A percentile compares a stretch with the other conserved stretches of the same genome.
phyloP scores from a whole-genome alignment of 352 stramenopile genomes.

The Globisporangium acanthophoron region DNA sequence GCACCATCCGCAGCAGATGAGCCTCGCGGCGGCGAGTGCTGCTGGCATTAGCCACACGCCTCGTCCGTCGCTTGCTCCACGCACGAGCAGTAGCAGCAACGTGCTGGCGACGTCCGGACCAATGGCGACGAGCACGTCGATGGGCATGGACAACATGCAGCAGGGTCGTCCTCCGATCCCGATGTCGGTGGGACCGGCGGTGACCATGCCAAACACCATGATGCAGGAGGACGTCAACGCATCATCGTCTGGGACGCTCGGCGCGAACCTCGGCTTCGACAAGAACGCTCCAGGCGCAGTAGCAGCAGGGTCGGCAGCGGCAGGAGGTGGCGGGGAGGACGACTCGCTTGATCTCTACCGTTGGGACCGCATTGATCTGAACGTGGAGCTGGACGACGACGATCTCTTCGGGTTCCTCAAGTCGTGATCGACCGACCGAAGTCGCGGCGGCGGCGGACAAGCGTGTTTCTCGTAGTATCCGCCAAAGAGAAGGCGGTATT shows the following conservation, averaged over 20 bases:
- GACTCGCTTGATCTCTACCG: constrained; percentile 68
- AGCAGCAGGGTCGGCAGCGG: constrained; percentile 5
- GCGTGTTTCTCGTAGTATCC: not conserved
- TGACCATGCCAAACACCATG: constrained; percentile 8
- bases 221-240: constrained; percentile 1
- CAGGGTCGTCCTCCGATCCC: constrained; percentile 1
- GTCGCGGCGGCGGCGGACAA: constrained; percentile 22
- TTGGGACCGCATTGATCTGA: constrained; percentile 79
- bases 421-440: constrained; percentile 30
- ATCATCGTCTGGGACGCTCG: not conserved
- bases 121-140: not conserved
- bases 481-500: constrained; percentile 1
- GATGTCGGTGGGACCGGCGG: constrained; percentile 1
- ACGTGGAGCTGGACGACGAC: constrained; percentile 79
- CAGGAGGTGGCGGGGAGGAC: constrained; percentile 13
- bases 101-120: not conserved
- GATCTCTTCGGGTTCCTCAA: constrained; percentile 86
- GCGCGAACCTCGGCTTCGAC: constrained; percentile 11
- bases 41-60: constrained; percentile 7
- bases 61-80: constrained; percentile 10
- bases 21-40: not conserved
- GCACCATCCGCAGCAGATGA: constrained; percentile 14
- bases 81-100: constrained; percentile 6
- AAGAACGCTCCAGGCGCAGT: not conserved
- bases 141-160: constrained; percentile 9